Evolutionary conservation across 768 basidiomycete species (phyloP).

Genomic region (Trametes cinnabarina): DNA sequence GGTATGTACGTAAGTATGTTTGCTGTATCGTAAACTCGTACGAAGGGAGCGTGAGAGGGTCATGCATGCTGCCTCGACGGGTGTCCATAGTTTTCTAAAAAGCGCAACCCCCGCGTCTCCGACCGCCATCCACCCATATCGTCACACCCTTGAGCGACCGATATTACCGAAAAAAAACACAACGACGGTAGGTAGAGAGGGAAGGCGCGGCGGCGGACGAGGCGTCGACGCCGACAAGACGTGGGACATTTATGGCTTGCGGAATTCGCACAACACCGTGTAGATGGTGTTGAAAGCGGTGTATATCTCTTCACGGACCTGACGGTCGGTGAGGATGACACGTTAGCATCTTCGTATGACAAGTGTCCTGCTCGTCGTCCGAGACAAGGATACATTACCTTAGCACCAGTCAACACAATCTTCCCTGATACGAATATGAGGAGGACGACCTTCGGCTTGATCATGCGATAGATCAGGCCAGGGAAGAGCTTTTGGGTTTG

Average conservation of each 20-base stretch:
- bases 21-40: conserved; percentile 12
- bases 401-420: conserved; percentile 98
- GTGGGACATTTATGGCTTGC: conserved; percentile 62
- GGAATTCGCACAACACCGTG: conserved; percentile 93
- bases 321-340: conserved; percentile 33
- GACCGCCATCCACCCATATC: conserved; percentile 10
- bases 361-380: not conserved
- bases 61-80: conserved; percentile 25
- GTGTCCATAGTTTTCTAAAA: conserved; percentile 25
- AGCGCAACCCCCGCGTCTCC: conserved; percentile 8
- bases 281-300: conserved; percentile 99
- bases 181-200: conserved; percentile 3
- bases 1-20: conserved; percentile 18
- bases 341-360: conserved; percentile 19
- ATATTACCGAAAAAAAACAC: conserved; percentile 3
- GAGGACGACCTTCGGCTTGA: conserved; percentile 98
- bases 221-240: not conserved
- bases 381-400: conserved; percentile 57
- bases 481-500: conserved; percentile 76
- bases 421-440: conserved; percentile 99
- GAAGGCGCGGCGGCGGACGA: conserved; percentile 6
- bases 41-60: conserved; percentile 15
- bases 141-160: conserved; percentile 13
- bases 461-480: conserved; percentile 98
- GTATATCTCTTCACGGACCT: conserved; percentile 99